Conservation (phyloP, 306 rosid genomes). For the Cicer arietinum region DNA sequence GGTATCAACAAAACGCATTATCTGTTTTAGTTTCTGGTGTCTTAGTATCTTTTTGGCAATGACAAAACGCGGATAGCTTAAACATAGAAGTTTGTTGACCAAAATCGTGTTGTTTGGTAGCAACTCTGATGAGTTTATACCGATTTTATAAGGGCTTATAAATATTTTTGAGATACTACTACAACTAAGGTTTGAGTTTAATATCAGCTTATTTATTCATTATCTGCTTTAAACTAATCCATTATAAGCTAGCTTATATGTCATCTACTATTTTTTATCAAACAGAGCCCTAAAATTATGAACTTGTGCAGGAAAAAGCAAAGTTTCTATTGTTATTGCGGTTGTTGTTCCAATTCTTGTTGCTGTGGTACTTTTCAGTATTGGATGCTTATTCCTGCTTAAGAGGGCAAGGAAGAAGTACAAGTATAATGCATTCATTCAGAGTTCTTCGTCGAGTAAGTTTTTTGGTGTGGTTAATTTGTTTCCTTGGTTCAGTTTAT, state of each 20-base stretch:
- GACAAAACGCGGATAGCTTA: no score
- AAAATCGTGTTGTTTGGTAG: no score
- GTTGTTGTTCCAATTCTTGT: slow-evolving; percentile 49
- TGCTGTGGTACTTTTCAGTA: slow-evolving; percentile 31
- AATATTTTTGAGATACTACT: no score
- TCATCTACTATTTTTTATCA: no score
- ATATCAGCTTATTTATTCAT: no score
- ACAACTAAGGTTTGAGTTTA: no score
- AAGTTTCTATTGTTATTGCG: slow-evolving; percentile 39
- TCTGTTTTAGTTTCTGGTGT: not conserved
- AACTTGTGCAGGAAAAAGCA: slow-evolving; percentile 46
- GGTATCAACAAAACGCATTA: slow-evolving; percentile 34
- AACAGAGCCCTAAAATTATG: not conserved
- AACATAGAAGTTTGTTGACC: no score
- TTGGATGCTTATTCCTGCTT: slow-evolving; percentile 50
- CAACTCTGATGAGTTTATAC: no score
- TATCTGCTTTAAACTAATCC: no score
- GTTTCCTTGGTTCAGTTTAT: not conserved
- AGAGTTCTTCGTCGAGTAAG: slow-evolving; percentile 50
- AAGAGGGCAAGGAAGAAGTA: slow-evolving; percentile 46
- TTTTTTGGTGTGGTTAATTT: slow-evolving; percentile 12
- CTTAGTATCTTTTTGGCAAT: no score
- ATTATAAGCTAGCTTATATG: no score
- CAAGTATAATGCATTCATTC: not conserved
- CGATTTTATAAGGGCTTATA: no score